Evolutionary conservation across 2,329 filamentous ascomycete species (phyloP).

Genomic region (Talaromyces atroroseus): DNA sequence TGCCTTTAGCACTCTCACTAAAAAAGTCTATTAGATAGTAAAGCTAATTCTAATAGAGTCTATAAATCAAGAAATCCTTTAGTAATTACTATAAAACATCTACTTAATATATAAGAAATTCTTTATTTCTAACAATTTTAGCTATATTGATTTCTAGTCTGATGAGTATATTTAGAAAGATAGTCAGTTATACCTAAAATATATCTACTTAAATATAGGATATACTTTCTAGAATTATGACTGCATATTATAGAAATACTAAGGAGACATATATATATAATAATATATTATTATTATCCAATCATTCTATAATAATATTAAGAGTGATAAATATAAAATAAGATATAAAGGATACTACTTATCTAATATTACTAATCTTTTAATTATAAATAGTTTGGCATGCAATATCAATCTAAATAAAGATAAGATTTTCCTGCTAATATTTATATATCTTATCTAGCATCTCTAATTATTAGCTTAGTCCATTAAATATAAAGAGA

Average conservation of each 20-base stretch:
- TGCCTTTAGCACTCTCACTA: slow-evolving; percentile 46
- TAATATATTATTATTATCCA: slow-evolving; percentile 48
- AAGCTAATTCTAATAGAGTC: slow-evolving; percentile 47
- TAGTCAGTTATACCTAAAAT: slow-evolving; percentile 47
- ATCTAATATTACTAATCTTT: slow-evolving; percentile 17
- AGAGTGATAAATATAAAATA: slow-evolving; percentile 41
- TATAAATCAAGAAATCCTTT: slow-evolving; percentile 56
- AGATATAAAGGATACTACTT: slow-evolving; percentile 34
- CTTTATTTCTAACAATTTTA: slow-evolving; percentile 30
- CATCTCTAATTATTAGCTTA: slow-evolving; percentile 13
- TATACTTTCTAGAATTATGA: slow-evolving; percentile 32
- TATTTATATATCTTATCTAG: slow-evolving; percentile 20
- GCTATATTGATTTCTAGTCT: slow-evolving; percentile 31
- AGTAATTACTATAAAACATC: slow-evolving; percentile 45
- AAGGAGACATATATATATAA: slow-evolving; percentile 52
- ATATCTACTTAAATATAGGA: slow-evolving; percentile 38
- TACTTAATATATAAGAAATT: slow-evolving; percentile 41
- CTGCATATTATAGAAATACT: slow-evolving; percentile 45
- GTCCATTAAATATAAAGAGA: slow-evolving; percentile 23
- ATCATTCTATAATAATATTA: slow-evolving; percentile 40
- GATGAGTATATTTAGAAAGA: slow-evolving; percentile 51
- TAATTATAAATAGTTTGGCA: not conserved
- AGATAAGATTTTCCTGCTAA: slow-evolving; percentile 15
- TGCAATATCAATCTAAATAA: not conserved
- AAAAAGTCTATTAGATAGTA: slow-evolving; percentile 51